Conservation (phyloP, 768 basidiomycete species). For the Tremella fuciformis region DNA sequence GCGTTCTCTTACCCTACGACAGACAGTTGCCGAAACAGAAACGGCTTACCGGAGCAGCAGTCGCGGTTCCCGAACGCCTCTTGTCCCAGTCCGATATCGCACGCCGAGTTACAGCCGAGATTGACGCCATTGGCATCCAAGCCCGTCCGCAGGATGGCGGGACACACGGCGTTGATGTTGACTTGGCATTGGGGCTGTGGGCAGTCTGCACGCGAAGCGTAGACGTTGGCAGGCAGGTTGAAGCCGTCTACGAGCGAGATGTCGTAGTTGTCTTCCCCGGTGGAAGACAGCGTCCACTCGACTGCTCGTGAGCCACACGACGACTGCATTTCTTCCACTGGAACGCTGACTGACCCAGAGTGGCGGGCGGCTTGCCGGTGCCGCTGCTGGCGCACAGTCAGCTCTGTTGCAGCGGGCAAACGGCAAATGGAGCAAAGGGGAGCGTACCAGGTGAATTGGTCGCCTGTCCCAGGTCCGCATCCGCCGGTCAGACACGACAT, state of each 20-base stretch:
- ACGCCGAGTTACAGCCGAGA: constrained; percentile 23
- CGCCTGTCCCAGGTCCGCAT: constrained; percentile 20
- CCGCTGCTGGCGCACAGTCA: constrained; percentile 7
- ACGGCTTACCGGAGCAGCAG: constrained; percentile 30
- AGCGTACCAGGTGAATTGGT: constrained; percentile 25
- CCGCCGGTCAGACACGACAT: constrained; percentile 29
- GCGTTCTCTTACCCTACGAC: not conserved
- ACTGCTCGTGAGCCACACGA: constrained; percentile 15
- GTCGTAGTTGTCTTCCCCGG: constrained; percentile 28
- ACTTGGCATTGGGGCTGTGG: constrained; percentile 15
- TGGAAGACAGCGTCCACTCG: constrained; percentile 28
- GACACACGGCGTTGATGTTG: constrained; percentile 35
- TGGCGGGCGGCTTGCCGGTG: constrained; percentile 17
- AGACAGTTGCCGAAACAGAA: not conserved
- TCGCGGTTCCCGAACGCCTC: constrained; percentile 28
- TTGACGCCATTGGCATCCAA: constrained; percentile 24
- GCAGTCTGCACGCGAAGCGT: constrained; percentile 13
- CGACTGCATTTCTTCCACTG: too few species aligned
- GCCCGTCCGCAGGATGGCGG: constrained; percentile 20
- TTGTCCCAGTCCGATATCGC: constrained; percentile 28
- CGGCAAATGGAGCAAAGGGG: too few species aligned
- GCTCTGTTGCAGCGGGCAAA: too few species aligned
- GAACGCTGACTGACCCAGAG: constrained; percentile 21
- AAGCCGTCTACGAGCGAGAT: constrained; percentile 34
- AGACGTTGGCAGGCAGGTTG: constrained; percentile 32